Percentiles rank a stretch among this genome's conserved stretches.
Conservation (phyloP, 176 grass and related monocot species). For the Tillandsia fasciculata region DNA sequence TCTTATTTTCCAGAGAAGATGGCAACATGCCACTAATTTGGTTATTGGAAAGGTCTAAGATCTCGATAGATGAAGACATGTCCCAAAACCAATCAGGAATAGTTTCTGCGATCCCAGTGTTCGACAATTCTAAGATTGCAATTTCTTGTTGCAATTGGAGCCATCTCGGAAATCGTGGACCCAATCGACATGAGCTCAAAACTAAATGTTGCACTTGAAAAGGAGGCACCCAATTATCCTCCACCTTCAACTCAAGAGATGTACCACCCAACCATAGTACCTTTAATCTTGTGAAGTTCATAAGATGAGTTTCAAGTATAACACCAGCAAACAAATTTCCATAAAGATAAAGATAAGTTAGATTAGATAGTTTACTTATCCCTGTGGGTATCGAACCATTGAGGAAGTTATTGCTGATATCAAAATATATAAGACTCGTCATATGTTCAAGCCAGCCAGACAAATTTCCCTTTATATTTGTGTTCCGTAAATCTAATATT, state of each 20-base stretch:
- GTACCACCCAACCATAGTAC: accelerated
- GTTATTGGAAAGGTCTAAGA: conserved; percentile 19
- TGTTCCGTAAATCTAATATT: not conserved
- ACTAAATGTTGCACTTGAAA: not conserved
- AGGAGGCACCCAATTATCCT: conserved; percentile 20
- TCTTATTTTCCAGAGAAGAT: not conserved
- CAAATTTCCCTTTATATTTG: not conserved
- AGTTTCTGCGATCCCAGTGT: conserved; percentile 17
- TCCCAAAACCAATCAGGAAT: conserved; percentile 36
- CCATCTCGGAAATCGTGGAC: conserved; percentile 20
- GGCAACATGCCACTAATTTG: conserved; percentile 17
- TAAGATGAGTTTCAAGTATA: conserved; percentile 19
- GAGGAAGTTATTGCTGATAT: not conserved
- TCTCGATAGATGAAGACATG: not conserved
- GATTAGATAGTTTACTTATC: not conserved
- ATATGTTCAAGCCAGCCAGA: conserved; percentile 13
- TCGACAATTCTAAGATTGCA: conserved; percentile 2
- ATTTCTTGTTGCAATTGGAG: conserved; percentile 8
- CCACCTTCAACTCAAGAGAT: not conserved
- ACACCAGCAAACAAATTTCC: not conserved
- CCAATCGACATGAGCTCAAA: not conserved
- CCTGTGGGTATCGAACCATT: not conserved
- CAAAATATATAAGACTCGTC: conserved; percentile 13
- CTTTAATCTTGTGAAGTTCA: not conserved
- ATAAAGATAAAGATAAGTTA: conserved; percentile 10